Percentiles rank a stretch among this genome's conserved stretches.
Conservation (phyloP, 495 filamentous ascomycete genomes). For the Xylaria grammica region DNA sequence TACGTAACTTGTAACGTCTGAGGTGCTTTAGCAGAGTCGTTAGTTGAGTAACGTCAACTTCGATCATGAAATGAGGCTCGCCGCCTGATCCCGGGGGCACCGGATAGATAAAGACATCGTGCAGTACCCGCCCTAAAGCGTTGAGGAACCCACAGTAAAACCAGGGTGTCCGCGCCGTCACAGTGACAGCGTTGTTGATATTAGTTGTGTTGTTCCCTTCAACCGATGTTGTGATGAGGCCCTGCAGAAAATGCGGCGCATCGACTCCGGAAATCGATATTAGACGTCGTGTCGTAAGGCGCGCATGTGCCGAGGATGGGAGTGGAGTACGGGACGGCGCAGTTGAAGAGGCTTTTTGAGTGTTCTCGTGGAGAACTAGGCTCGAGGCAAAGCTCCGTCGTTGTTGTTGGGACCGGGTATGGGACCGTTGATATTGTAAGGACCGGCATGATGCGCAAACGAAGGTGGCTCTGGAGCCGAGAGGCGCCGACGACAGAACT, state of each 20-base stretch:
- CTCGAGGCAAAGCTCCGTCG: conserved; percentile 25
- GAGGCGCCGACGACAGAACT: conserved; percentile 3
- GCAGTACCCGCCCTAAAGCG: conserved; percentile 78
- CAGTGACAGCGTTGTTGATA: conserved; percentile 16
- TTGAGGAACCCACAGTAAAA: conserved; percentile 86
- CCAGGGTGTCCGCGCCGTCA: conserved; percentile 43
- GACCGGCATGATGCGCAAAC: conserved; percentile 34
- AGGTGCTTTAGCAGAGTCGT: conserved; percentile 69
- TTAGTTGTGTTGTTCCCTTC: conserved; percentile 35
- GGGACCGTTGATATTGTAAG: conserved; percentile 16
- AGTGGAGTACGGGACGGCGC: conserved; percentile 36
- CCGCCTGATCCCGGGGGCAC: conserved; percentile 41
- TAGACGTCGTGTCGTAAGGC: conserved; percentile 72
- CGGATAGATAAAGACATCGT: conserved; percentile 90
- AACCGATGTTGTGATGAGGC: conserved; percentile 80
- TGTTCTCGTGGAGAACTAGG: conserved; percentile 15
- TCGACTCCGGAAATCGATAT: conserved; percentile 80
- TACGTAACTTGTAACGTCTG: conserved; percentile 80
- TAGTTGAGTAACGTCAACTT: conserved; percentile 73
- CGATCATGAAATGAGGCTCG: conserved; percentile 68
- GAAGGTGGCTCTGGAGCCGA: conserved; percentile 20
- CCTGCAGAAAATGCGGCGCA: conserved; percentile 83
- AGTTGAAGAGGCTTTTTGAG: background rate
- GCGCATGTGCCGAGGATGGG: conserved; percentile 54
- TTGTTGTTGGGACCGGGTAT: conserved; percentile 12